Conservation (phyloP, 371 early-diverging fungal species). For the Blastocladiella emersonii region DNA sequence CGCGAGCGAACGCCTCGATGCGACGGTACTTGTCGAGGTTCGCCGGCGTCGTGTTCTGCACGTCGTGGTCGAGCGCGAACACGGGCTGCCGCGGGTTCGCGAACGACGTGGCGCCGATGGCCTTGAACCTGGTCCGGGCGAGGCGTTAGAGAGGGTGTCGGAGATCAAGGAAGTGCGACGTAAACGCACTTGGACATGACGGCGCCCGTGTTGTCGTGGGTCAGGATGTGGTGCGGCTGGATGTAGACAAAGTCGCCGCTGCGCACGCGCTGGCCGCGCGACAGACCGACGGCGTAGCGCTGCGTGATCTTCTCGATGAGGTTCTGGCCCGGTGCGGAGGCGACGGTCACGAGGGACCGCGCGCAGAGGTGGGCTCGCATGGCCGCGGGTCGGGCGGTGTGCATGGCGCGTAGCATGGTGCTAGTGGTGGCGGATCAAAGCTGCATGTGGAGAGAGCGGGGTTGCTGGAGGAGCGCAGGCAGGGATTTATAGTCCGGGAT, state of each 20-base stretch:
- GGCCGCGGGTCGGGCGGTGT: too few relatives aligned
- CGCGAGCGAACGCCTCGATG: constrained; percentile 66
- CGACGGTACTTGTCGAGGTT: constrained; percentile 70
- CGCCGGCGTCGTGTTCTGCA: constrained; percentile 80
- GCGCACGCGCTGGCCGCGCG: constrained; percentile 47
- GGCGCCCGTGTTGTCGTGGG: constrained; percentile 93
- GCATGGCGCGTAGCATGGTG: too few relatives aligned
- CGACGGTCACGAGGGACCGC: not conserved
- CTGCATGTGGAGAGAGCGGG: too few relatives aligned
- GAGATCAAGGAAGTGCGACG: constrained; percentile 11
- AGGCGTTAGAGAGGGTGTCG: too few relatives aligned
- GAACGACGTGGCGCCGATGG: constrained; percentile 72
- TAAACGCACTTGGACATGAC: constrained; percentile 84
- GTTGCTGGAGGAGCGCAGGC: too few relatives aligned
- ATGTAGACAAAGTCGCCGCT: constrained; percentile 88
- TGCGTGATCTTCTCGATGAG: constrained; percentile 87
- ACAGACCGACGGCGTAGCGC: constrained; percentile 61
- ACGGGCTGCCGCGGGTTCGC: constrained; percentile 70
- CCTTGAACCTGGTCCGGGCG: constrained; percentile 50
- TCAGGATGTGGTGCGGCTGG: constrained; percentile 77
- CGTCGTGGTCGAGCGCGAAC: constrained; percentile 91
- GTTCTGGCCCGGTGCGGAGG: constrained; percentile 37
- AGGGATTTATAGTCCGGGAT: too few relatives aligned
- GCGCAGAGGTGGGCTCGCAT: too few relatives aligned
- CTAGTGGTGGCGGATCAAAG: too few relatives aligned